Evolutionary conservation across 257 asterid species (phyloP), one percentile per base, ranked within the genome.

Genomic region (Nicotiana sylvestris): DNA sequence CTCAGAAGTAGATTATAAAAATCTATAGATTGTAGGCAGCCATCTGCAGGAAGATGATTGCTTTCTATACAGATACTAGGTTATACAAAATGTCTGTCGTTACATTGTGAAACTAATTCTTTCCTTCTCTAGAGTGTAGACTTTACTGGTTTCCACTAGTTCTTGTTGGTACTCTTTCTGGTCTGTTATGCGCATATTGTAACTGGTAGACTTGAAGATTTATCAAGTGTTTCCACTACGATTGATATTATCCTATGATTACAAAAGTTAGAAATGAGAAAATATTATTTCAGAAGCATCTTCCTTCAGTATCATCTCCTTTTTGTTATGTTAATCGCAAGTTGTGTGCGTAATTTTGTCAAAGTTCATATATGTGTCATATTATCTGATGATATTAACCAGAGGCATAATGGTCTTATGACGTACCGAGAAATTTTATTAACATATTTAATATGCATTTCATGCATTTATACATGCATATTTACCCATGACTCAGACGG

Each of bases 161-260:
- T 7, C 60, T 72, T 29, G 39, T 65, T 72, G 37, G 21, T 46
- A 25, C 21, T 72, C 37, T 72, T 72, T 72, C 60, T 7, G 5
- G 78, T 72, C 27, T 43, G 58, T 70, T 43, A 70, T 70, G 58
- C 25, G 58, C 78, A n/a, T 70, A 49, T n/a, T 43, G 78, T 70
- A 70, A 9, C 62, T 6, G 12, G 27, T 46, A 12, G 17, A 43
- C 30, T 72, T 72, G 60, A 43, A 72, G 37, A 43, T 72, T 21
- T 72, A n/a, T 72, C 6, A 12, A 21, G 78, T 72, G 35, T 33
- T 70, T 70, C 37, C 78, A 6, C 60, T 43, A 46, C 21, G n/a
- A 25, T 46, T 43, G n/a, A 72, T 25, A 72, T 15, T 46, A 46
- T 46, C 35, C 46, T 33, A 12, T 43, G 27, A 72, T 43, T 60